Evolutionary conservation across 1,284 basidiomycete species (phyloP), one percentile per base, ranked within the genome.

Genomic region (Rhizopogon parksii): DNA sequence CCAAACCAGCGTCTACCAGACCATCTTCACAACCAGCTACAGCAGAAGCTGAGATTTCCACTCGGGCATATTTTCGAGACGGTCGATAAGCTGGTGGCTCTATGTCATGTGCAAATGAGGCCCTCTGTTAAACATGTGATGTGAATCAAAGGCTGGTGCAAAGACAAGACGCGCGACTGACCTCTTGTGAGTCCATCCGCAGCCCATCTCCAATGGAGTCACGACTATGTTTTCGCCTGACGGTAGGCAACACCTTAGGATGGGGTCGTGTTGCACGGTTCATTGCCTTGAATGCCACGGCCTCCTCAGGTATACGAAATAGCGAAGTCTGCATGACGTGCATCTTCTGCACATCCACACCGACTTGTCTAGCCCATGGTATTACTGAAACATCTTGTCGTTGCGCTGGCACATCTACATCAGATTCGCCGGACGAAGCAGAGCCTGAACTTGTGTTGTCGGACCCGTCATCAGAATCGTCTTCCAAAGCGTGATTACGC

Each of bases 301-400:
- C 80, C 57, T 87, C 81, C 62, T 88, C 83, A 19, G 84, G 83
- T 63, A 79, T 74, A 32, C 83, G 77, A 62, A 95, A 96, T 51
- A 95, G 73, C 21, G 88, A 86, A 0, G 87, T 81, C 63, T 95
- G 93, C 93, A 95, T 95, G 51, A 93, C 88, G 60, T 91, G 86
- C 72, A 95, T 80, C 66, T 85, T 88, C 65, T 87, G 85, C 39
- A 85, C 76, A 63, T 94, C 88, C 11, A 91, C 71, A 4, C 87
- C 86, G 34, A 88, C 67, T 48, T 79, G 80, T 51, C 83, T 75
- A 4, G 83, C 78, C 82, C 86, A 85, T 36, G 85, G 78, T 51
- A 77, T 74, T 15, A 69, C 57, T 3, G 57, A 60, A 3, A 65
- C 56, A 40, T 67, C 60, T 7, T 27, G 56, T n/a, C 53, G 59